These are phyloP conservation scores for Claviceps digitariae DNA, from an alignment of 2,329 filamentous ascomycete genomes.

Conservation along the genomic window DNA sequence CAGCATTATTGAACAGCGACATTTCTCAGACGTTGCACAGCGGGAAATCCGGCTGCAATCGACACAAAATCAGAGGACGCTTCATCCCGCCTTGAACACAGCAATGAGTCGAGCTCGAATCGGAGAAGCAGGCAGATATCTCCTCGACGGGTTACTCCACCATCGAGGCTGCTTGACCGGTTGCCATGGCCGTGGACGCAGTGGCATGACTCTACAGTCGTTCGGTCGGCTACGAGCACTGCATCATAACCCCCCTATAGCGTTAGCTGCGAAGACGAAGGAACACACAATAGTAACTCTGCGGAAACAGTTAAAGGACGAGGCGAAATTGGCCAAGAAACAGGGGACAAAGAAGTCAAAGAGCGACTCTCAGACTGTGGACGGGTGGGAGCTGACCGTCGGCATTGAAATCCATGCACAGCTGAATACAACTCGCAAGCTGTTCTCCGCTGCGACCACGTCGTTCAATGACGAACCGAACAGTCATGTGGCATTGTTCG, in stretches of 20 bases:
- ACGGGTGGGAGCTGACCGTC: slow-evolving; percentile 83
- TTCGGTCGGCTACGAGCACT: neutral
- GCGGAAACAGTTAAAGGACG: slow-evolving; percentile 60
- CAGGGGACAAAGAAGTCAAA: slow-evolving; percentile 38
- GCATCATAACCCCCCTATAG: slow-evolving; percentile 2
- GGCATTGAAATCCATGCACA: slow-evolving; percentile 97
- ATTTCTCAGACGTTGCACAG: neutral
- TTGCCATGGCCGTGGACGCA: neutral
- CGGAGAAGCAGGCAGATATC: slow-evolving; percentile 1
- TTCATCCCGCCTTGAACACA: neutral
- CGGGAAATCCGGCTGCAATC: neutral
- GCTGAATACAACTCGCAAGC: slow-evolving; percentile 74
- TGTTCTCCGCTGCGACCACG: slow-evolving; percentile 66
- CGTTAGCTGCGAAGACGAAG: slow-evolving; percentile 9
- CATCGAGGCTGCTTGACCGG: slow-evolving; percentile 3
- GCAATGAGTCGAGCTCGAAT: slow-evolving; percentile 4
- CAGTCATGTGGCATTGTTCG: slow-evolving; percentile 77
- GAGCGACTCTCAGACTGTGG: slow-evolving; percentile 34
- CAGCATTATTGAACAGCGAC: neutral
- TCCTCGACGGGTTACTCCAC: slow-evolving; percentile 3
- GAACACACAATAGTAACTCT: slow-evolving; percentile 35
- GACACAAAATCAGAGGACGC: neutral
- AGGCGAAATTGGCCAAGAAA: slow-evolving; percentile 57
- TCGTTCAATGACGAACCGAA: slow-evolving; percentile 61
- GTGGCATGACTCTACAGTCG: neutral